Base-by-base conservation (phyloP, 192 early-diverging fungal species). In the Podila epicladia region DNA sequence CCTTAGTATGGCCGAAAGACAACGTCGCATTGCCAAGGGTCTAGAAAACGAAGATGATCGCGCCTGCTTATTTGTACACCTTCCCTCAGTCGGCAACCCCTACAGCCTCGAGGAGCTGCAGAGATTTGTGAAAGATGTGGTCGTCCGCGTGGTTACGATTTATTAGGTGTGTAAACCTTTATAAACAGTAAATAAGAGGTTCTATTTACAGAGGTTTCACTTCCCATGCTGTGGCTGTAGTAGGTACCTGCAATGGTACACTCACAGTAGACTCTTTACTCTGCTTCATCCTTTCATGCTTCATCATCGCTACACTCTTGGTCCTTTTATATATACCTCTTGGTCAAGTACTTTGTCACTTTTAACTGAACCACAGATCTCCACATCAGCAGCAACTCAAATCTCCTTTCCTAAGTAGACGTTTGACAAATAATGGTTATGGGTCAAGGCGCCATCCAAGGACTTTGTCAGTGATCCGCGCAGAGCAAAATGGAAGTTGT, bases 1-100 rank as follows among this genome's bases (percentile, higher is more conserved):
- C 32, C 75, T 73, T 9, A 87, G 87, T 48, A 75, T 91, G 64
- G 77, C 77, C 22, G 77, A 80, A 58, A 45, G 77, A 28, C 59
- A 73, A 3, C 22, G 77, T 19, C 32, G 77, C 0, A 73, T 80
- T 31, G 17, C 17, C 1, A 61, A 59, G 5, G 71, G 71, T 7
- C 71, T 63, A 24, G 77, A 80, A 26, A 71, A 58, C 2, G 71
- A 72, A n/a, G 66, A 68, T 2, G 77, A 80, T 19, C 50, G 77
- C 11, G 49, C 71, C 0, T 80, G 77, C 48, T 31, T 80, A n/a
- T 80, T 80, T 73, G 77, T 80, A 48, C 77, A 80, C 37, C 26
- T 80, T 28, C 77, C 77, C 20, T 64, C 65, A 0, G 71, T 80
- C 50, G 77, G 71, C 31, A 80, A 69, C 58, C 77, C 77, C 5